These are phyloP conservation scores for Sarocladiaceae sp. DNA, from an alignment of 2,329 filamentous ascomycete species.

Conservation along the genomic window DNA sequence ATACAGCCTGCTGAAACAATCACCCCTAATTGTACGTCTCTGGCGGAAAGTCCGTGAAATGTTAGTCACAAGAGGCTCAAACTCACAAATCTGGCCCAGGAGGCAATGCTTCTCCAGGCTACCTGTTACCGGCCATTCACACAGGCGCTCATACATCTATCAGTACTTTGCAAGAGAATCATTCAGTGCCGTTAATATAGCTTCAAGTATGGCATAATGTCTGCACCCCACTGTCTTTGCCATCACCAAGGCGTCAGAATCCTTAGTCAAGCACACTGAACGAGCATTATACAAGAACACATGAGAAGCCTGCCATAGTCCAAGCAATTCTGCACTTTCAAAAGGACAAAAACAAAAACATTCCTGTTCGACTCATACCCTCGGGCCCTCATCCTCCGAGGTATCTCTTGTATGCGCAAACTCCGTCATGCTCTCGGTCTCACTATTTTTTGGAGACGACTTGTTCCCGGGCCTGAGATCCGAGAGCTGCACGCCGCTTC, in stretches of 20 bases:
- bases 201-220: too few relatives aligned
- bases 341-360: background rate
- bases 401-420: slow-evolving; percentile 22
- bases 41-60: too few relatives aligned
- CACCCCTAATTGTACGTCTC: too few relatives aligned
- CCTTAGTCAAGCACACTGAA: background rate
- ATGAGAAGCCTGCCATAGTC: background rate
- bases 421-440: slow-evolving; percentile 13
- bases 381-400: background rate
- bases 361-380: background rate
- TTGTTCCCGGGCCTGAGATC: slow-evolving; percentile 5
- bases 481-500: slow-evolving; percentile 1
- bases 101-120: too few relatives aligned
- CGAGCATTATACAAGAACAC: background rate
- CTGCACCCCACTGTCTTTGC: too few relatives aligned
- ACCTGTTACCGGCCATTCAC: too few relatives aligned
- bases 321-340: background rate
- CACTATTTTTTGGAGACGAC: slow-evolving; percentile 11
- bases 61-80: too few relatives aligned
- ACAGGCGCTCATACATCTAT: too few relatives aligned
- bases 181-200: too few relatives aligned
- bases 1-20: too few relatives aligned
- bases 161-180: too few relatives aligned
- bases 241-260: background rate
- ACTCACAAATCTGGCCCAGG: too few relatives aligned